Evolutionary conservation across 169 alveolate species (phyloP), one percentile per base, ranked within the genome.

Genomic region (Eimeria praecox): DNA sequence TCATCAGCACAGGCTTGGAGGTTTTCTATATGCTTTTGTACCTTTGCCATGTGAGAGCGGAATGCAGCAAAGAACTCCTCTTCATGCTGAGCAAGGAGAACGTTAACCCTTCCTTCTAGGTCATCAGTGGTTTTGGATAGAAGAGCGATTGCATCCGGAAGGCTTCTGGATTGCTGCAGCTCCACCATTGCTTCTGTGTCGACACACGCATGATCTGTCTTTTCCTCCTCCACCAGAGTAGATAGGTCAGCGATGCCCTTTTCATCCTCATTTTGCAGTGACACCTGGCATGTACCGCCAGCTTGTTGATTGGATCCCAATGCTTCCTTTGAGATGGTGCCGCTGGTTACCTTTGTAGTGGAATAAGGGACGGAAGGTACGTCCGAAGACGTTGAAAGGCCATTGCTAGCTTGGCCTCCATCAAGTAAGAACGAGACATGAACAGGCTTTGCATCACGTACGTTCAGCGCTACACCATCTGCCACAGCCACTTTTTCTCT

Each of bases 71-170:
- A 92, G 54, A 90, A 95, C 52, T 95, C 97, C 66, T 92, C 75
- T 80, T 95, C 97, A 71, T 92, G 97, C 62, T 95, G 95, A 56
- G 87, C 86, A 52, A 95, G 83, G 12, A 95, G 92, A 40, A 77
- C 71, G n/a, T 90, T 95, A 9, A 95, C 95, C 49, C 59, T 90
- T 44, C 73, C 59, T 27, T 95, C 93, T 46, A 95, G 59, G 30
- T 54, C 78, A 56, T 85, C 27, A 3, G 92, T 56, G 38, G 78
- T 38, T 16, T 44, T 59, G 27, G 92, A 85, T n/a, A 85, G 56
- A 52, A 85, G 80, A 2, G 54, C 12, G 56, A 85, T 85, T n/a
- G 92, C 92, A 38, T 85, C 92, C 35, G 75, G 46, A 85, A 85
- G 75, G 78, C 92, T 69, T 52, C 62, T 14, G 10, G 75, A 30